phyloP scores from a whole-genome alignment of 2,329 filamentous ascomycete species.

The Epichloe sibirici region DNA sequence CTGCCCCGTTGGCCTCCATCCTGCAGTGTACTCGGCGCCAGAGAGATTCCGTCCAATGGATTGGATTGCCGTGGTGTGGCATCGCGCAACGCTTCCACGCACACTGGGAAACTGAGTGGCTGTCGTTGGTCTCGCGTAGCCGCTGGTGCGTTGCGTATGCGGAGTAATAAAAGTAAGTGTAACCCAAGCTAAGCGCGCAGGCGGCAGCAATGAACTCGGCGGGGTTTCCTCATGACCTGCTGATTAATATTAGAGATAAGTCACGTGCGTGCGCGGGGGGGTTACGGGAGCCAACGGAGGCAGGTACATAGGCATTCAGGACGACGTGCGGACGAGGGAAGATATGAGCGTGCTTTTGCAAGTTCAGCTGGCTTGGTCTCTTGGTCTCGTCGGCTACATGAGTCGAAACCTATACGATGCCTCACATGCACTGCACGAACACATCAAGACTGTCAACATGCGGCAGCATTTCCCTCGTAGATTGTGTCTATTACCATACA shows the following conservation, averaged over 20 bases:
- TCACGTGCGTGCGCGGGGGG: background rate
- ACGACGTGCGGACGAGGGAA: background rate
- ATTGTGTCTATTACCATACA: constrained; percentile 2
- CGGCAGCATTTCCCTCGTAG: background rate
- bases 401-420: no score
- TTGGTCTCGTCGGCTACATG: no score
- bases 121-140: constrained; percentile 3
- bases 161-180: no score
- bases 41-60: background rate
- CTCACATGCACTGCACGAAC: no score
- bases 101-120: constrained; percentile 3
- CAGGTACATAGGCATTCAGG: background rate
- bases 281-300: background rate
- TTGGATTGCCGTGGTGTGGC: background rate
- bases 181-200: background rate
- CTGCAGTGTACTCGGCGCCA: background rate
- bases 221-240: background rate
- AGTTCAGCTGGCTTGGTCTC: background rate
- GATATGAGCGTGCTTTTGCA: background rate
- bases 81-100: constrained; percentile 5
- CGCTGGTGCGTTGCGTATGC: background rate
- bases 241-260: background rate
- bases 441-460: no score
- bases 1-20: background rate
- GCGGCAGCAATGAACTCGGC: background rate